Evolutionary conservation across 257 asterid species (phyloP).

Genomic region (Solanum medicagineum): DNA sequence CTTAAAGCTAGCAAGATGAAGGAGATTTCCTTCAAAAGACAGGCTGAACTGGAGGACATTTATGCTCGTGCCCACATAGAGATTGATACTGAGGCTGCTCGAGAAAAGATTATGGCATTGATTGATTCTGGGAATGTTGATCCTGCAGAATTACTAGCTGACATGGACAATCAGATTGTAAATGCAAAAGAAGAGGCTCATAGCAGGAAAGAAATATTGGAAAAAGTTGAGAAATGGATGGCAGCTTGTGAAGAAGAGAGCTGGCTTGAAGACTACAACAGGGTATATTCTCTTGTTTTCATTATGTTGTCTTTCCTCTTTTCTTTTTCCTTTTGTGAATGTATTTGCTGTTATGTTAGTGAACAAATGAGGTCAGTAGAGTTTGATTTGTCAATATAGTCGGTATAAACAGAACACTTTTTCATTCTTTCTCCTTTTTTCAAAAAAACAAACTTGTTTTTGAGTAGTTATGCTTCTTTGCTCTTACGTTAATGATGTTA

Average conservation of each 20-base stretch:
- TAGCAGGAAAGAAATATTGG: conserved; percentile 92
- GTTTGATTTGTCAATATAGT: not conserved
- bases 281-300: conserved; percentile 33
- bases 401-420: not conserved
- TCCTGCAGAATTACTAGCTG: conserved; percentile 76
- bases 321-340: not conserved
- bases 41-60: conserved; percentile 82
- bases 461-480: not conserved
- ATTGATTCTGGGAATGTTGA: conserved; percentile 86
- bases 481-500: not conserved
- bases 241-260: conserved; percentile 96
- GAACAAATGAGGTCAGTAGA: not conserved
- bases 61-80: conserved; percentile 81
- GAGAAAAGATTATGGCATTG: conserved; percentile 57
- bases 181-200: conserved; percentile 86
- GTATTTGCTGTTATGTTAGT: not conserved
- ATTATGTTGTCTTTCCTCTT: not conserved
- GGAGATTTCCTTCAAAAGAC: conserved; percentile 92
- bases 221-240: conserved; percentile 98
- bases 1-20: conserved; percentile 94
- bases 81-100: conserved; percentile 76
- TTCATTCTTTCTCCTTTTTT: not conserved
- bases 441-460: not conserved
- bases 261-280: conserved; percentile 94
- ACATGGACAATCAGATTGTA: conserved; percentile 80